These are phyloP conservation scores for Corylus heterophylla DNA, from an alignment of 306 rosid genomes.

Conservation along the genomic window DNA sequence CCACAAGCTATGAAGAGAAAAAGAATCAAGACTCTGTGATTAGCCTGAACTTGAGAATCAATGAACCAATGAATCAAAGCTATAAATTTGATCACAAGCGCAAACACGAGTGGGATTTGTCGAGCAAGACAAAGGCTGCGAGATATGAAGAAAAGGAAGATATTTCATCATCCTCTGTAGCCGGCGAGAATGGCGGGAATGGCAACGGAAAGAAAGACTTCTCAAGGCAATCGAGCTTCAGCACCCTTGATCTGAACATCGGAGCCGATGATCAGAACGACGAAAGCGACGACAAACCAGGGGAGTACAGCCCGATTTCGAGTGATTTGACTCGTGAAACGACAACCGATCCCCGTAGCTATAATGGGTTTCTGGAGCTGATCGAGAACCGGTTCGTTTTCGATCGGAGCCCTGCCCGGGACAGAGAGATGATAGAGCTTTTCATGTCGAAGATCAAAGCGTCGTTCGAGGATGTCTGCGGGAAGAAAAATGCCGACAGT, in stretches of 20 bases:
- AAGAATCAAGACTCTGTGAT: constrained; percentile 43
- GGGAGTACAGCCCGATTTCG: constrained; percentile 47
- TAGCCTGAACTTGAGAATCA: constrained; percentile 57
- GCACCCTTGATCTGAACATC: constrained; percentile 75
- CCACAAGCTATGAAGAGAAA: constrained; percentile 31
- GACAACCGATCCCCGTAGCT: constrained; percentile 31
- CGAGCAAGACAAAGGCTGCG: constrained; percentile 47
- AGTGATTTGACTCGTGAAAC: constrained; percentile 73
- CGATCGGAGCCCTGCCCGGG: constrained; percentile 47
- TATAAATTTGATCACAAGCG: constrained; percentile 56
- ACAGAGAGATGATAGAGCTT: constrained; percentile 50
- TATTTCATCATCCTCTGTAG: constrained; percentile 5
- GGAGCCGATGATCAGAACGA: constrained; percentile 51
- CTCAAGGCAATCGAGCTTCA: constrained; percentile 75
- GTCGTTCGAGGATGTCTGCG: constrained; percentile 56
- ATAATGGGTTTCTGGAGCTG: constrained; percentile 47
- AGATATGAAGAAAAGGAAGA: constrained; percentile 56
- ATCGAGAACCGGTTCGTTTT: constrained; percentile 56
- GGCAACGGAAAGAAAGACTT: constrained; percentile 37
- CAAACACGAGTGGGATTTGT: constrained; percentile 61
- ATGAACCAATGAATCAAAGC: constrained; percentile 10
- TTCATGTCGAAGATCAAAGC: constrained; percentile 52
- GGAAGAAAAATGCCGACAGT: constrained; percentile 39
- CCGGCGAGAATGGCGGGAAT: constrained; percentile 21
- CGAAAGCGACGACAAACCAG: constrained; percentile 38